These are phyloP conservation scores for Fusarium tuaranense DNA, from an alignment of 2,329 filamentous ascomycete genomes.

Conservation along the genomic window DNA sequence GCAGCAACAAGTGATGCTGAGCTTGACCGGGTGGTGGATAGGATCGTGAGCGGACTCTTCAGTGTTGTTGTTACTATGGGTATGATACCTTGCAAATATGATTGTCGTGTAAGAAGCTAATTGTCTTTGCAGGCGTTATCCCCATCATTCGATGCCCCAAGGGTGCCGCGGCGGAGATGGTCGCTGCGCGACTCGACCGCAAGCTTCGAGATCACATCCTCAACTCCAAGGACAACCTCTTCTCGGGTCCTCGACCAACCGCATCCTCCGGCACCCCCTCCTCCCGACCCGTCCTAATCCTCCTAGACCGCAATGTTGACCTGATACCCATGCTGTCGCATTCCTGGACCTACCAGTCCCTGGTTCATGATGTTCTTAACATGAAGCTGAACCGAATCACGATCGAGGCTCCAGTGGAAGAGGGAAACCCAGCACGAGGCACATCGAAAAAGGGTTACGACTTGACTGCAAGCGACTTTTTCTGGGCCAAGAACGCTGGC, in stretches of 20 bases:
- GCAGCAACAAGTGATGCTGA: slow-evolving; percentile 90
- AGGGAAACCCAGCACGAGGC: slow-evolving; percentile 78
- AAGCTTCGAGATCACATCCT: slow-evolving; percentile 96
- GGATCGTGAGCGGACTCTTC: slow-evolving; percentile 95
- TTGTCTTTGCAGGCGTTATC: slow-evolving; percentile 74
- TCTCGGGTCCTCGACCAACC: slow-evolving; percentile 75
- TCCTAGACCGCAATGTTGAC: slow-evolving; percentile 96
- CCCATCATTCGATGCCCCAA: slow-evolving; percentile 96
- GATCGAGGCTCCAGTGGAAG: slow-evolving; percentile 85
- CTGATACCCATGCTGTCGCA: slow-evolving; percentile 98
- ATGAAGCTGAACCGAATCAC: slow-evolving; percentile 89
- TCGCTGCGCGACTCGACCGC: slow-evolving; percentile 91
- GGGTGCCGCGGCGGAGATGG: slow-evolving; percentile 92
- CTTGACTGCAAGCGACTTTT: slow-evolving; percentile 90
- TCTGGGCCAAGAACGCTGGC: slow-evolving; percentile 93
- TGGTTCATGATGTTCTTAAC: slow-evolving; percentile 75
- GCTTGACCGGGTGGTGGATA: slow-evolving; percentile 87
- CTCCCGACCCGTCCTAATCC: slow-evolving; percentile 88
- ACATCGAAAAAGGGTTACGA: slow-evolving; percentile 92
- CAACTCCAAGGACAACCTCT: slow-evolving; percentile 98
- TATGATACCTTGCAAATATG: slow-evolving; percentile 51
- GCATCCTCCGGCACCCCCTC: slow-evolving; percentile 70
- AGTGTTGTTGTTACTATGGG: slow-evolving; percentile 99
- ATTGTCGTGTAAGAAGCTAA: slow-evolving; percentile 11
- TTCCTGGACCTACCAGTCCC: slow-evolving; percentile 83